Percentiles rank a stretch among this genome's conserved stretches.
phyloP scores from a whole-genome alignment of 192 early-diverging fungal species.

The Kickxella alabastrina region DNA sequence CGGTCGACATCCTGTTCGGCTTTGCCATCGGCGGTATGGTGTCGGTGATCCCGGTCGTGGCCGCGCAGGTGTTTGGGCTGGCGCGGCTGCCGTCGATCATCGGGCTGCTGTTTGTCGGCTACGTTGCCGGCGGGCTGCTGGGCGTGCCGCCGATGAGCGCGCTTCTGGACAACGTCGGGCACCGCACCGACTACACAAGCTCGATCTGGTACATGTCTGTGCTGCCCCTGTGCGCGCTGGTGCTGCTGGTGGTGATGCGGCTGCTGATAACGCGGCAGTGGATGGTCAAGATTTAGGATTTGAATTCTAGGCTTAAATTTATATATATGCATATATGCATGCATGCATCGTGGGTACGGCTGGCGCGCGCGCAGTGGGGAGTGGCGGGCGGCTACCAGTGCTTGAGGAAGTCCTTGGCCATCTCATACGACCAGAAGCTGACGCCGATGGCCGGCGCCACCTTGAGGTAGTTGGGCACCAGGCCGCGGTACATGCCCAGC shows the following conservation, averaged over 20 bases:
- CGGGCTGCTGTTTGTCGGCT: constrained; percentile 42
- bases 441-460: constrained; percentile 82
- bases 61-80: constrained; percentile 41
- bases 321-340: too few relatives aligned
- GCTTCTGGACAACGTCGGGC: constrained; percentile 43
- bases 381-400: constrained; percentile 30
- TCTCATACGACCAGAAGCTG: constrained; percentile 78
- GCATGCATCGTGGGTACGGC: too few relatives aligned
- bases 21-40: constrained; percentile 47
- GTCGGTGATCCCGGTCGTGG: constrained; percentile 46
- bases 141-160: constrained; percentile 48
- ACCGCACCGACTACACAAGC: constrained; percentile 41
- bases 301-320: too few relatives aligned
- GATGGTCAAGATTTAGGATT: background rate
- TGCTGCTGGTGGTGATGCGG: constrained; percentile 34
- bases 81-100: constrained; percentile 45
- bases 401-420: constrained; percentile 65
- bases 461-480: constrained; percentile 81
- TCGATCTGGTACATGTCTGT: constrained; percentile 47
- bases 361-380: too few relatives aligned
- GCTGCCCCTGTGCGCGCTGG: constrained; percentile 36
- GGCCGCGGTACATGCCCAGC: constrained; percentile 68
- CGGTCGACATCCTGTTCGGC: constrained; percentile 35
- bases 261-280: constrained; percentile 26
- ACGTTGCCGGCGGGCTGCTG: constrained; percentile 40